Evolutionary conservation across 192 early-diverging fungal species (phyloP).

Genomic region (Endogone sp.): DNA sequence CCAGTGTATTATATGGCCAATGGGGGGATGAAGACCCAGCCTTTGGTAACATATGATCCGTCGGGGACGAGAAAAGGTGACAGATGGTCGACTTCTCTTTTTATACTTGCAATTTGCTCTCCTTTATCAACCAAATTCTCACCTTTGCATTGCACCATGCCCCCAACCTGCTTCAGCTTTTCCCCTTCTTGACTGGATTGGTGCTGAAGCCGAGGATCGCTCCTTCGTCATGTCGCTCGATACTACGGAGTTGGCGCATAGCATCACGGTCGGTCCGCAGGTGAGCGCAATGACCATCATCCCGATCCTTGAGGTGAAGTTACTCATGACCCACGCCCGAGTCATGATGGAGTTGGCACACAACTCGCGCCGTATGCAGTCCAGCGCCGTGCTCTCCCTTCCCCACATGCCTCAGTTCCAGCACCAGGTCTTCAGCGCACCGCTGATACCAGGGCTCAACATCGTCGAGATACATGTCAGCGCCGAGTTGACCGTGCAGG

Average conservation of each 20-base stretch:
- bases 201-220: constrained; percentile 28
- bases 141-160: too few species aligned
- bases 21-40: too few species aligned
- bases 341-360: neutral
- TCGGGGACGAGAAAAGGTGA: neutral
- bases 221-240: constrained; percentile 35
- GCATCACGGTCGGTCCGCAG: constrained; percentile 18
- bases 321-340: neutral
- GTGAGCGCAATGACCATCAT: constrained; percentile 20
- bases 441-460: neutral
- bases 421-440: neutral
- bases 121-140: neutral
- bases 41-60: neutral
- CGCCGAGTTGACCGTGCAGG: neutral
- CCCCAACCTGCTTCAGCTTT: too few species aligned
- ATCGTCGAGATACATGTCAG: neutral
- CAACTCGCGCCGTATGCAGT: neutral
- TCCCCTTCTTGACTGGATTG: constrained; percentile 29
- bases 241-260: constrained; percentile 22
- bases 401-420: neutral
- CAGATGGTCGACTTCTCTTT: neutral
- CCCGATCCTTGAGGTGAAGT: constrained; percentile 14
- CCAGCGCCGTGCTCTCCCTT: neutral
- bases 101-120: neutral
- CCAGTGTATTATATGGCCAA: too few species aligned